phyloP scores from a whole-genome alignment of 2,329 filamentous ascomycete genomes.

The Calcarisporium arbuscula region DNA sequence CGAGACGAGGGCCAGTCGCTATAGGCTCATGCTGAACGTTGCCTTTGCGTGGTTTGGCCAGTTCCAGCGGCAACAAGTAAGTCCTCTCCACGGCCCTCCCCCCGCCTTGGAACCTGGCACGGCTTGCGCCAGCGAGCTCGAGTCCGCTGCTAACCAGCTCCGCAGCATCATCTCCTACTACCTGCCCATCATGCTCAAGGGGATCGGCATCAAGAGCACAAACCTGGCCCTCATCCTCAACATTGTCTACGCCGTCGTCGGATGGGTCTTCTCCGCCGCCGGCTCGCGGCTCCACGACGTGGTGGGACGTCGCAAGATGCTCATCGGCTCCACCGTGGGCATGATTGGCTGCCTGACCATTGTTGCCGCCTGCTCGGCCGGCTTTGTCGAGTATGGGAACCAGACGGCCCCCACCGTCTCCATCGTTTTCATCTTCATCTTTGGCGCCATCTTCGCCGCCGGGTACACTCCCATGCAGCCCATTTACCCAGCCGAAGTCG shows the following conservation, averaged over 20 bases:
- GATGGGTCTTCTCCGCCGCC: conserved; percentile 25
- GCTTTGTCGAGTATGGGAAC: conserved; percentile 24
- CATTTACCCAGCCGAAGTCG: conserved; percentile 35
- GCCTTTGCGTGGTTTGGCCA: conserved; percentile 34
- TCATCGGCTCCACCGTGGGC: conserved; percentile 25
- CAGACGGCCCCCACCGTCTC: conserved; percentile 22
- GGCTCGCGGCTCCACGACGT: conserved; percentile 30
- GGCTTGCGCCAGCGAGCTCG: neutral
- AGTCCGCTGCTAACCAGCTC: too few relatives aligned
- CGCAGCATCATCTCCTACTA: conserved; percentile 25
- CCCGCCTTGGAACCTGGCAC: conserved; percentile 11
- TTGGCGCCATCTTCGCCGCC: conserved; percentile 34
- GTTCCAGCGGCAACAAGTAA: conserved; percentile 28
- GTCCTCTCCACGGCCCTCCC: neutral
- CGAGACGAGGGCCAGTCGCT: conserved; percentile 26
- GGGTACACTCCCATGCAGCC: conserved; percentile 33
- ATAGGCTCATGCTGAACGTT: conserved; percentile 29
- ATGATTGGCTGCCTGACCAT: conserved; percentile 27
- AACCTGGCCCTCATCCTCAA: conserved; percentile 30
- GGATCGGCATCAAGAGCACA: conserved; percentile 29
- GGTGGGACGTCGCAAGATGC: conserved; percentile 31
- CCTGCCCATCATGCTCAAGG: conserved; percentile 28
- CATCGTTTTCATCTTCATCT: conserved; percentile 35
- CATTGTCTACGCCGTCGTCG: conserved; percentile 29
- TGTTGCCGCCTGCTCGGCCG: conserved; percentile 27